phyloP scores from a whole-genome alignment of 768 basidiomycete genomes.

The Mycena floridula region DNA sequence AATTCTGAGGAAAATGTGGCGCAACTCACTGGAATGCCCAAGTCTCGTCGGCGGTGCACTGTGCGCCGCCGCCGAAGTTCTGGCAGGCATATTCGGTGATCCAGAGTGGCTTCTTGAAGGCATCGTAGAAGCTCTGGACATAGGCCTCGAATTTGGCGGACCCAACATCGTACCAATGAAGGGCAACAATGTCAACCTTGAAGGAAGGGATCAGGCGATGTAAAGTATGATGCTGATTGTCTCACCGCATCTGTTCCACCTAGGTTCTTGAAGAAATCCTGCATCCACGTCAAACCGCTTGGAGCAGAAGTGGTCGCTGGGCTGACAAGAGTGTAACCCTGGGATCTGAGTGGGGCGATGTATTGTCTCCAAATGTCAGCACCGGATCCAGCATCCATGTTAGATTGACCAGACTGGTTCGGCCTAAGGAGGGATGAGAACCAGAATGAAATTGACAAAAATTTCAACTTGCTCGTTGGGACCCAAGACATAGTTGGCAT shows the following conservation, averaged over 20 bases:
- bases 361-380: conserved; percentile 54
- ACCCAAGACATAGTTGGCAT: conserved; percentile 47
- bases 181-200: conserved; percentile 49
- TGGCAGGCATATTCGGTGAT: conserved; percentile 71
- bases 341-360: conserved; percentile 47
- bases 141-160: conserved; percentile 45
- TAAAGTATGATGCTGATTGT: background rate
- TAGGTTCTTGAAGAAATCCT: conserved; percentile 46
- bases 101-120: conserved; percentile 42
- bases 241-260: background rate
- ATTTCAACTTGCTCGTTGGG: conserved; percentile 64
- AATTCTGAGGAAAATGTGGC: no score
- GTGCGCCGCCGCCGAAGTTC: conserved; percentile 47
- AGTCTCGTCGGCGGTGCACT: conserved; percentile 33
- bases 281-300: conserved; percentile 58
- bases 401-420: conserved; percentile 55
- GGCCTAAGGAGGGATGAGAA: conserved; percentile 42
- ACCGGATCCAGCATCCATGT: conserved; percentile 46
- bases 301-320: conserved; percentile 66
- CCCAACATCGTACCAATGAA: conserved; percentile 66
- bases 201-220: conserved; percentile 1
- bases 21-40: no score
- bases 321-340: conserved; percentile 54
- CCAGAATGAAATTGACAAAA: background rate
- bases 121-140: conserved; percentile 37